Evolutionary conservation across 306 rosid genomes (phyloP).

Genomic region (Trifolium dubium): DNA sequence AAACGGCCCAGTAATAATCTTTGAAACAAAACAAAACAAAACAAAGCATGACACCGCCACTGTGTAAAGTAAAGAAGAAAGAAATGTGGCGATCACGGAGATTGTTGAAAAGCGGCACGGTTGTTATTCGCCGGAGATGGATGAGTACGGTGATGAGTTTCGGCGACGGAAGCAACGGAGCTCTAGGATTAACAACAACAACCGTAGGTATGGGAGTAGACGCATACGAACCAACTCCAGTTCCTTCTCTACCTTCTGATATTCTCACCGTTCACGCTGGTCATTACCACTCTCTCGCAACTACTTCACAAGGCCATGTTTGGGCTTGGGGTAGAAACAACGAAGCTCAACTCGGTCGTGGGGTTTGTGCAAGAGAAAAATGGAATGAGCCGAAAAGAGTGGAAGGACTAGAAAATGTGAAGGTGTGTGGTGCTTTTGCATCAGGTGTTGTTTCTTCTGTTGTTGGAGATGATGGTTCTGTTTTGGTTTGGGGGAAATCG

Average conservation of each 20-base stretch:
- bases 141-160: conserved; percentile 81
- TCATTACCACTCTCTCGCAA: conserved; percentile 86
- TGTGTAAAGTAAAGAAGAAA: too few species aligned
- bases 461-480: conserved; percentile 79
- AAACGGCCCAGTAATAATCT: not conserved
- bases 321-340: conserved; percentile 96
- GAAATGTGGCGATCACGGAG: conserved; percentile 47
- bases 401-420: conserved; percentile 60
- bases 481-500: conserved; percentile 94
- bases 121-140: conserved; percentile 42
- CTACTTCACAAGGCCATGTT: conserved; percentile 61
- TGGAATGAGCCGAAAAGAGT: conserved; percentile 79
- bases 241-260: conserved; percentile 65
- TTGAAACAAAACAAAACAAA: too few species aligned
- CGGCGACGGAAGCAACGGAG: conserved; percentile 88
- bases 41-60: not conserved
- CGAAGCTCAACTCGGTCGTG: conserved; percentile 89
- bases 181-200: conserved; percentile 73
- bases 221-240: conserved; percentile 73
- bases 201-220: conserved; percentile 58
- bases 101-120: conserved; percentile 10
- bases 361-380: conserved; percentile 63
- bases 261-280: conserved; percentile 65
- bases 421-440: conserved; percentile 71
- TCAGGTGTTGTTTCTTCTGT: conserved; percentile 87